phyloP scores from a whole-genome alignment of 192 early-diverging fungal genomes.

The Entomortierella beljakovae region DNA sequence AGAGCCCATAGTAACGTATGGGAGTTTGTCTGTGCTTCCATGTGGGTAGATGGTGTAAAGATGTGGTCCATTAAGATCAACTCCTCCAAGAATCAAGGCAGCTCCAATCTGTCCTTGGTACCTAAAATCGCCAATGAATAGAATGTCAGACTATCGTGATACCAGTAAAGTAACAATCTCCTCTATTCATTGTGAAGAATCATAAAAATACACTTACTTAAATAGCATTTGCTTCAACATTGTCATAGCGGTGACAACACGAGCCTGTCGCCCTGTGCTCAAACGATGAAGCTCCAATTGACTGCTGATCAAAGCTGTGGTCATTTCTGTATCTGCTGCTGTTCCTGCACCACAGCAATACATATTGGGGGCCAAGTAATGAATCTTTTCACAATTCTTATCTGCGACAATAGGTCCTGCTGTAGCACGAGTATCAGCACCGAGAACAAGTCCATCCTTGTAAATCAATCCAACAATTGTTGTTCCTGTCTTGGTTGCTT shows the following conservation, averaged over 20 bases:
- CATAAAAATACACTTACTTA: constrained; percentile 56
- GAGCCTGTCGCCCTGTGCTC: constrained; percentile 86
- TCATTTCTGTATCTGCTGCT: constrained; percentile 98
- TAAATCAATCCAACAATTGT: constrained; percentile 95
- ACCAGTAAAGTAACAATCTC: neutral
- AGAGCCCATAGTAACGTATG: constrained; percentile 96
- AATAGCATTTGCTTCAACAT: constrained; percentile 99
- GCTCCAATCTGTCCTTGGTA: constrained; percentile 98
- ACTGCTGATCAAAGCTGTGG: constrained; percentile 91
- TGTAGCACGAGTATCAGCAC: constrained; percentile 98
- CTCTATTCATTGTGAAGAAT: neutral
- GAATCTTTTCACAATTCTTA: constrained; percentile 99
- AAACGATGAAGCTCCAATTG: constrained; percentile 95
- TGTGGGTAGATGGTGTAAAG: constrained; percentile 94
- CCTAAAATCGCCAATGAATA: constrained; percentile 40
- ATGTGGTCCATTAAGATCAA: constrained; percentile 90
- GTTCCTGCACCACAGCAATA: constrained; percentile 99
- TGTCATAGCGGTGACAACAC: constrained; percentile 94
- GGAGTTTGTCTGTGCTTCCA: constrained; percentile 95
- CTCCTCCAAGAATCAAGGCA: constrained; percentile 93
- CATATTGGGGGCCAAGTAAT: constrained; percentile 98
- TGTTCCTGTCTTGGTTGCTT: constrained; percentile 94
- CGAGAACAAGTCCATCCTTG: constrained; percentile 95
- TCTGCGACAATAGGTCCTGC: constrained; percentile 95
- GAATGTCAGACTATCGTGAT: neutral